Evolutionary conservation across 768 basidiomycete genomes (phyloP).

Genomic region (Amanita exitialis): DNA sequence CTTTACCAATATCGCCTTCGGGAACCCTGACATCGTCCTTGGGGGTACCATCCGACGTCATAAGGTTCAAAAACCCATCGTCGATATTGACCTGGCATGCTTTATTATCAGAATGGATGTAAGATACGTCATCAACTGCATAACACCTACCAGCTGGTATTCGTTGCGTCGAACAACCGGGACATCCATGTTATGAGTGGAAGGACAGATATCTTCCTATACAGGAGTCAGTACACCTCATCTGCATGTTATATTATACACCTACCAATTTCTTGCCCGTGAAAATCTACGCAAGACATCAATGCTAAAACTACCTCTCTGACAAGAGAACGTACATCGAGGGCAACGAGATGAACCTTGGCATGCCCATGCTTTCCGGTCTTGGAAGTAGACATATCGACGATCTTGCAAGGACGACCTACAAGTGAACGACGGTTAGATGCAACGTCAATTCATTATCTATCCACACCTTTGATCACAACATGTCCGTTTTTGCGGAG

Average conservation of each 20-base stretch:
- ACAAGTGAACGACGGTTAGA: conserved; percentile 5
- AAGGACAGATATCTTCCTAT: conserved; percentile 88
- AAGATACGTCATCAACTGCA: not conserved
- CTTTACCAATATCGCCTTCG: conserved; percentile 68
- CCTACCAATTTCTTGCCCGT: conserved; percentile 92
- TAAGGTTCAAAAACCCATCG: conserved; percentile 92
- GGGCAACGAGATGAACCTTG: conserved; percentile 95
- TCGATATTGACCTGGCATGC: conserved; percentile 69
- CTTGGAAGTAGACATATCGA: conserved; percentile 99
- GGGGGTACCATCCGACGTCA: conserved; percentile 65
- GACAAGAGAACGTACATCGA: conserved; percentile 62
- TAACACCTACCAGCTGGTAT: conserved; percentile 69
- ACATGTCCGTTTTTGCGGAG: conserved; percentile 90
- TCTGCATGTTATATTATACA: conserved; percentile 6
- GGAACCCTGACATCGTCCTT: conserved; percentile 97
- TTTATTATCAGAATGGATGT: conserved; percentile 7
- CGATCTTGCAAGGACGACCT: conserved; percentile 96
- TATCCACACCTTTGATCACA: conserved; percentile 73
- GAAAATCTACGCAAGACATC: conserved; percentile 65
- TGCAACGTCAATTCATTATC: not conserved
- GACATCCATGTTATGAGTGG: conserved; percentile 99
- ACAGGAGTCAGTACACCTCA: not conserved
- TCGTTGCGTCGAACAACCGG: conserved; percentile 88
- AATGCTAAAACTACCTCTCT: conserved; percentile 8
- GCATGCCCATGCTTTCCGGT: conserved; percentile 99